Percentiles rank a stretch among this genome's conserved stretches.
These are phyloP conservation scores for Geosmithia morbida DNA, from an alignment of 2,329 filamentous ascomycete species.

Conservation along the genomic window DNA sequence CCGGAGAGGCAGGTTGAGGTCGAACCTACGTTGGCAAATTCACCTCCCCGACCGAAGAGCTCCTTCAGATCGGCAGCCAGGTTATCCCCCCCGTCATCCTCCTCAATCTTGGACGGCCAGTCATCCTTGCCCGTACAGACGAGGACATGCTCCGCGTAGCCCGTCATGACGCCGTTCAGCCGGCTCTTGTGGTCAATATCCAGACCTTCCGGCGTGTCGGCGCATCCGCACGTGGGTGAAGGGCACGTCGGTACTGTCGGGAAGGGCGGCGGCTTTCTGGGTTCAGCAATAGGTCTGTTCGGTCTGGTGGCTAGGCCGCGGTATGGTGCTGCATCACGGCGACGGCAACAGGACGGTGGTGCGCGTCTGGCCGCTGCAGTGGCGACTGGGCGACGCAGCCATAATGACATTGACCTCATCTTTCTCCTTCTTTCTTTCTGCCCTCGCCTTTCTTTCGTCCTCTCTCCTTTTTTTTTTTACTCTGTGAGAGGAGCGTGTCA, in stretches of 20 bases:
- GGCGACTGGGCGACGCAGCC: background rate
- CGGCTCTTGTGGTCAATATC: slow-evolving; percentile 59
- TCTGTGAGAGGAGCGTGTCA: background rate
- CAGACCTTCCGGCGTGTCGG: slow-evolving; percentile 50
- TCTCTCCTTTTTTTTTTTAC: no score
- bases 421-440: no score
- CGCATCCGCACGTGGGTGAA: slow-evolving; percentile 61
- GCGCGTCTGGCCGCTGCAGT: background rate
- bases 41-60: slow-evolving; percentile 50
- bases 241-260: slow-evolving; percentile 48
- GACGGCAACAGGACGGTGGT: background rate
- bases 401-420: no score
- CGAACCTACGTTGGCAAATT: slow-evolving; percentile 49
- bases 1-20: no score
- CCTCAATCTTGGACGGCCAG: slow-evolving; percentile 75
- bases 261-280: slow-evolving; percentile 15
- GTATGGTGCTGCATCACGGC: no score
- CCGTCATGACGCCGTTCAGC: slow-evolving; percentile 63
- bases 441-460: no score
- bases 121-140: slow-evolving; percentile 68
- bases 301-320: background rate
- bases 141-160: slow-evolving; percentile 70
- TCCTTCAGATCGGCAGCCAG: slow-evolving; percentile 60
- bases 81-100: slow-evolving; percentile 55
- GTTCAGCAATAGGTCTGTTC: background rate